phyloP scores from a whole-genome alignment of 352 stramenopile species.

The Aphanomyces cochlioides region DNA sequence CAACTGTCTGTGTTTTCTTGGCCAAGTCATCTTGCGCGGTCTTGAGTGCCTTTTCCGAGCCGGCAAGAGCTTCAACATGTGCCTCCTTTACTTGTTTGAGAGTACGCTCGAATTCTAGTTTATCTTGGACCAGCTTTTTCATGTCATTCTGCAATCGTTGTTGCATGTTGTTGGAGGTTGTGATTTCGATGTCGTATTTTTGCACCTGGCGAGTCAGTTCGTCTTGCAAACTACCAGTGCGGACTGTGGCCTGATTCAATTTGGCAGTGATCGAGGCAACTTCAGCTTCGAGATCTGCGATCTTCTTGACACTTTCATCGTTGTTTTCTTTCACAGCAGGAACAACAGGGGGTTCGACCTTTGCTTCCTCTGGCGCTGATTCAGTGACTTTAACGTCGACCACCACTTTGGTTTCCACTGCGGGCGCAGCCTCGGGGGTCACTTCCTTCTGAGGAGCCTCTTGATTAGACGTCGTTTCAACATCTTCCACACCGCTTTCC shows the following conservation, averaged over 20 bases:
- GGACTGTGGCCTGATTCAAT: not conserved
- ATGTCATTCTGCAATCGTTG: conserved; percentile 29
- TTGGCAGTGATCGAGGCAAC: not conserved
- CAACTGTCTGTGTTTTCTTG: conserved; percentile 27
- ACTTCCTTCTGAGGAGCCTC: not conserved
- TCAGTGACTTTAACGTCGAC: not conserved
- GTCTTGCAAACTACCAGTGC: conserved; percentile 7
- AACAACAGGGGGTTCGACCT: not conserved
- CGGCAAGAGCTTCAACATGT: conserved; percentile 4
- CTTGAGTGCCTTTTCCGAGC: not conserved
- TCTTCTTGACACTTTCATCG: not conserved
- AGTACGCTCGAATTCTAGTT: conserved; percentile 13
- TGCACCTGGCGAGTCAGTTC: conserved; percentile 24
- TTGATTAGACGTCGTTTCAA: not conserved
- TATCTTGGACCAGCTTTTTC: conserved; percentile 28
- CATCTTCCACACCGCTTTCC: not conserved
- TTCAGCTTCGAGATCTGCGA: not conserved
- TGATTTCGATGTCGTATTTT: conserved; percentile 28
- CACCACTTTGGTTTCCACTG: not conserved
- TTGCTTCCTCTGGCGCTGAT: not conserved
- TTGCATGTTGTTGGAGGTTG: conserved; percentile 28
- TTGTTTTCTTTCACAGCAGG: not conserved
- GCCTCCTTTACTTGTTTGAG: conserved; percentile 10
- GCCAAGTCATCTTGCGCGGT: conserved; percentile 13
- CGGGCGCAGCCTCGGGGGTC: not conserved